A percentile compares a stretch with the other conserved stretches of the same genome.
These are phyloP conservation scores for Sclerotinia sclerotiorum DNA, from an alignment of 2,329 filamentous ascomycete genomes.

Conservation along the genomic window DNA sequence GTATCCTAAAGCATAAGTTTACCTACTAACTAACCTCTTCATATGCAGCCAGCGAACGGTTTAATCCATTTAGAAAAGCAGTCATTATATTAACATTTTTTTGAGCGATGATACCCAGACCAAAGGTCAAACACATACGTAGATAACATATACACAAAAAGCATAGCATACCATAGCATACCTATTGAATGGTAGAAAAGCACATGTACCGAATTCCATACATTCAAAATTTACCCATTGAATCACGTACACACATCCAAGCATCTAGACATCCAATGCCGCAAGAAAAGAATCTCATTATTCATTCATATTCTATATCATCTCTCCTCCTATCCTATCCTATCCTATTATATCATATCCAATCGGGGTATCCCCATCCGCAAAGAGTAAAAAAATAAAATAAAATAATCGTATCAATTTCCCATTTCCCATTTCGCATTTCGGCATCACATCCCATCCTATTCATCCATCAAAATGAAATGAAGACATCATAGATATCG, in stretches of 20 bases:
- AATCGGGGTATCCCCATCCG: neutral
- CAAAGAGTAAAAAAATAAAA: too few species aligned
- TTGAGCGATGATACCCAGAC: conserved; percentile 12
- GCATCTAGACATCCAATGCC: too few species aligned
- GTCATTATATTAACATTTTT: conserved; percentile 26
- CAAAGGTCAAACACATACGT: neutral
- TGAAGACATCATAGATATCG: neutral
- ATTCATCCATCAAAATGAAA: too few species aligned
- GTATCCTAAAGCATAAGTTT: neutral
- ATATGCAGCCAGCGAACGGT: conserved; percentile 58
- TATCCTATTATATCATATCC: too few species aligned
- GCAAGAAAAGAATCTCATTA: neutral
- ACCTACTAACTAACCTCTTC: conserved; percentile 21
- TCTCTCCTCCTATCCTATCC: neutral
- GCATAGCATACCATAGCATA: neutral
- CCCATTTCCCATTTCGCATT: neutral
- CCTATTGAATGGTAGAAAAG: neutral
- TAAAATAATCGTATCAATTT: neutral
- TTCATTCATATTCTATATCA: neutral
- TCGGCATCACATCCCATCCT: too few species aligned
- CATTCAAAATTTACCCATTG: too few species aligned
- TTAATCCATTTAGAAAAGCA: conserved; percentile 60
- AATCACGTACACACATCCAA: neutral
- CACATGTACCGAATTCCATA: neutral
- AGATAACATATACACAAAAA: neutral